Base-by-base conservation (phyloP, 805 yeast species). In the Suhomyces faveliae region DNA sequence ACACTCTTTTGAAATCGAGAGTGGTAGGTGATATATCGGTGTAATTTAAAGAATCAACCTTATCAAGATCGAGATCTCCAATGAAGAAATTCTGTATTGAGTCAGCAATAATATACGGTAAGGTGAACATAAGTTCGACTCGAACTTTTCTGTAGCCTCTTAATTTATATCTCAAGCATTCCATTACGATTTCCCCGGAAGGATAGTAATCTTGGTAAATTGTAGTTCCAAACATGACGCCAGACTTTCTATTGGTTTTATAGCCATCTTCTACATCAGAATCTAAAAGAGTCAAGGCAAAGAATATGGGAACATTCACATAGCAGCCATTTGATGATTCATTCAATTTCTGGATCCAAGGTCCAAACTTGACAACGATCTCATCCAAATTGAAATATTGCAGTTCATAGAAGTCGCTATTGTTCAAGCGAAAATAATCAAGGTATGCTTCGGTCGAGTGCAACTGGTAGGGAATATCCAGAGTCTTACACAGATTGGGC, bases 181-280 rank as follows among this genome's bases (percentile, higher is more conserved):
- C 51, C 19, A 44, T 44, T 22, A 48, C 48, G 21, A 48, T 48
- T 20, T 48, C 48, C 22, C 51, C 48, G 21, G 48, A 41, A 22
- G 51, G 48, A 37, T 48, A 48, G 30, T 43, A 48, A 35, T 48
- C 46, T n/a, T 40, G 48, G 37, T 44, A 44, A 15, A 35, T 27
- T 9, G 42, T 41, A 19, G 46, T 48, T n/a, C 46, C 51, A 30
- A 44, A 40, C 46, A 48, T 44, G 11, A 35, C 30, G 3, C 51
- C 51, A 5, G 48, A 45, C 13, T 44, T 44, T 11, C 43, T 30
- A 22, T 29, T 6, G 23, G 12, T 20, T 9, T 13, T 13, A 19
- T 37, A 40, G 17, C 40, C 38, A 20, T 22, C 40, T 11, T 30
- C 23, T 9, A 11, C 4, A 22, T 39, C 42, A 5, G 27, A n/a